Conservation (phyloP, 352 stramenopile species). For the Halophytophthora polymorphica region DNA sequence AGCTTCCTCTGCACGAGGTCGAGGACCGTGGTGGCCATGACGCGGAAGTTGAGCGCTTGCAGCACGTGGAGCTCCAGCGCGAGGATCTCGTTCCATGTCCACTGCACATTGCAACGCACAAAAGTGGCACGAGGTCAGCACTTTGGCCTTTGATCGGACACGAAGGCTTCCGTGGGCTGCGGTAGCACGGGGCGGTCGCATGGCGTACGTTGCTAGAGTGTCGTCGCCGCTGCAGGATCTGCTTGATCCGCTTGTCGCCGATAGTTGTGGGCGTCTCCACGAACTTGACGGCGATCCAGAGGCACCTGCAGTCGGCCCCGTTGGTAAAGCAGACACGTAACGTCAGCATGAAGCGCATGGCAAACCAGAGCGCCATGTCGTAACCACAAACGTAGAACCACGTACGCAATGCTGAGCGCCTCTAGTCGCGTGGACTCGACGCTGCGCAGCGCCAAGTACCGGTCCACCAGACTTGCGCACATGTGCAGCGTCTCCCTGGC, state of each 20-base stretch:
- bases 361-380: not conserved
- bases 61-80: slow-evolving; percentile 43
- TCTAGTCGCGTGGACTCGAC: slow-evolving; percentile 35
- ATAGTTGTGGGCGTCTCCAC: slow-evolving; percentile 61
- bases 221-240: slow-evolving; percentile 52
- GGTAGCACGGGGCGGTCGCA: not conserved
- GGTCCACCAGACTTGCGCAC: slow-evolving; percentile 54
- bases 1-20: slow-evolving; percentile 42
- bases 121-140: slow-evolving; percentile 4
- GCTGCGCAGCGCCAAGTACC: slow-evolving; percentile 29
- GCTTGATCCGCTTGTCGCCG: slow-evolving; percentile 52
- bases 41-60: slow-evolving; percentile 41
- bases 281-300: slow-evolving; percentile 78
- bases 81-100: slow-evolving; percentile 66
- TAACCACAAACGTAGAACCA: not conserved
- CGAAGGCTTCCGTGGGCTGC: no score
- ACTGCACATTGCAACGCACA: slow-evolving; percentile 24
- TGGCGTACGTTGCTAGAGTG: slow-evolving; percentile 58
- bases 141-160: no score
- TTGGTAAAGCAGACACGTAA: not conserved
- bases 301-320: slow-evolving; percentile 28
- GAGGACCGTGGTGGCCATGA: slow-evolving; percentile 52
- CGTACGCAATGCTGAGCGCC: slow-evolving; percentile 60
- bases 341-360: no score
- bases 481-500: slow-evolving; percentile 58